phyloP scores from a whole-genome alignment of 1,284 basidiomycete species.

The Inonotus obliquus region DNA sequence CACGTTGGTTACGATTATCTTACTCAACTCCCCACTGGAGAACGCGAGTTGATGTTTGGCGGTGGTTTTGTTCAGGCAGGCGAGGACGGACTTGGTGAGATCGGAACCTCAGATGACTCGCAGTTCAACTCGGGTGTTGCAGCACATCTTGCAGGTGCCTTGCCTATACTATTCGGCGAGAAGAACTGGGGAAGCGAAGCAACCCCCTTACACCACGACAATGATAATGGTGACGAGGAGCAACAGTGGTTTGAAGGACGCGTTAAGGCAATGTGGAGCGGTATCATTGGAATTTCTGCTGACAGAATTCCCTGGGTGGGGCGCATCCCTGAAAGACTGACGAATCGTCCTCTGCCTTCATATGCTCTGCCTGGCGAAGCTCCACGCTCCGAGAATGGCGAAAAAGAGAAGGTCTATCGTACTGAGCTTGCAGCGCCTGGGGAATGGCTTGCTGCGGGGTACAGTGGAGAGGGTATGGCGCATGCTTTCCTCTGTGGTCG shows the following conservation, averaged over 20 bases:
- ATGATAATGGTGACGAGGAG: slow-evolving; percentile 7
- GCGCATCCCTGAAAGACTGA: slow-evolving; percentile 37
- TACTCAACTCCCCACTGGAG: slow-evolving; percentile 54
- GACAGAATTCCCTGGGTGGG: slow-evolving; percentile 57
- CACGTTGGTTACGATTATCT: slow-evolving; percentile 60
- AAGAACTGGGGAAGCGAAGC: slow-evolving; percentile 33
- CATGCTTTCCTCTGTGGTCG: slow-evolving; percentile 58
- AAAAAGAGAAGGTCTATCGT: not conserved
- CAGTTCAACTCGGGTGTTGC: slow-evolving; percentile 37
- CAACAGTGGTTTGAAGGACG: slow-evolving; percentile 31
- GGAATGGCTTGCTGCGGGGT: slow-evolving; percentile 56
- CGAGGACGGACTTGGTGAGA: slow-evolving; percentile 30
- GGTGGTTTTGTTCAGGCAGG: slow-evolving; percentile 39
- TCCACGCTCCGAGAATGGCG: not conserved
- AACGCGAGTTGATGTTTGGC: slow-evolving; percentile 61
- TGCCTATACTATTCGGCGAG: slow-evolving; percentile 44
- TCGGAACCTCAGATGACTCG: slow-evolving; percentile 43
- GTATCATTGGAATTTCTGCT: slow-evolving; percentile 50
- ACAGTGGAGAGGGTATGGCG: slow-evolving; percentile 64
- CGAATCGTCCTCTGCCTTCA: slow-evolving; percentile 28
- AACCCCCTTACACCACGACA: not conserved
- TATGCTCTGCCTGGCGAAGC: slow-evolving; percentile 21
- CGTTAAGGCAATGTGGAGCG: slow-evolving; percentile 54
- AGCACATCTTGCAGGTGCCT: slow-evolving; percentile 41
- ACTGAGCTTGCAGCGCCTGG: slow-evolving; percentile 26